phyloP scores from a whole-genome alignment of 495 filamentous ascomycete species.

The Lophiostoma macrostomum region DNA sequence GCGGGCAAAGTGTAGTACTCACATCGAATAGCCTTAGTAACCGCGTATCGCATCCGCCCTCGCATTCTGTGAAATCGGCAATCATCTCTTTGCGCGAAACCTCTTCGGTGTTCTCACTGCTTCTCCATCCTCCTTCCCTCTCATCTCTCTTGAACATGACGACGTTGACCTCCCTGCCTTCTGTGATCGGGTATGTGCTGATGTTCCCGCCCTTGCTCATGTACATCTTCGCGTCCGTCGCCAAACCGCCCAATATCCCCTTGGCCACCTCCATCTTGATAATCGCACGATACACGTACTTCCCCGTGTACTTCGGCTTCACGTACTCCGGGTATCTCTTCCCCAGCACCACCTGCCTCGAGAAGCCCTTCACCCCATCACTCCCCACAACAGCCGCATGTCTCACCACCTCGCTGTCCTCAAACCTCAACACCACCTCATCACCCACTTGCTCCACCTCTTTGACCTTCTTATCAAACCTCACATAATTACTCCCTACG shows the following conservation, averaged over 20 bases:
- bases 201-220: slow-evolving; percentile 15
- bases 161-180: slow-evolving; percentile 19
- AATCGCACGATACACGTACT: slow-evolving; percentile 23
- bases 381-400: slow-evolving; percentile 17
- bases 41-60: neutral
- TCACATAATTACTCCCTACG: slow-evolving; percentile 6
- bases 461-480: slow-evolving; percentile 20
- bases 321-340: slow-evolving; percentile 11
- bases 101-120: slow-evolving; percentile 9
- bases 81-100: slow-evolving; percentile 15
- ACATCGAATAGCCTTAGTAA: slow-evolving; percentile 7
- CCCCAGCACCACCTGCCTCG: slow-evolving; percentile 15
- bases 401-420: slow-evolving; percentile 15
- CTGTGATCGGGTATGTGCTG: slow-evolving; percentile 20
- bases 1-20: neutral
- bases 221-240: slow-evolving; percentile 21
- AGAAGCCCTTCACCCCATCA: slow-evolving; percentile 29
- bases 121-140: neutral
- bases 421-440: slow-evolving; percentile 11
- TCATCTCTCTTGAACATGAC: slow-evolving; percentile 23
- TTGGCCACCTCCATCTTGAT: slow-evolving; percentile 22
- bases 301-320: slow-evolving; percentile 20
- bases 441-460: slow-evolving; percentile 9
- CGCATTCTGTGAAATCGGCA: slow-evolving; percentile 10
- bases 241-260: slow-evolving; percentile 20